Base-by-base conservation (phyloP, 1,284 basidiomycete genomes). In the Cryptococcus depauperatus region DNA sequence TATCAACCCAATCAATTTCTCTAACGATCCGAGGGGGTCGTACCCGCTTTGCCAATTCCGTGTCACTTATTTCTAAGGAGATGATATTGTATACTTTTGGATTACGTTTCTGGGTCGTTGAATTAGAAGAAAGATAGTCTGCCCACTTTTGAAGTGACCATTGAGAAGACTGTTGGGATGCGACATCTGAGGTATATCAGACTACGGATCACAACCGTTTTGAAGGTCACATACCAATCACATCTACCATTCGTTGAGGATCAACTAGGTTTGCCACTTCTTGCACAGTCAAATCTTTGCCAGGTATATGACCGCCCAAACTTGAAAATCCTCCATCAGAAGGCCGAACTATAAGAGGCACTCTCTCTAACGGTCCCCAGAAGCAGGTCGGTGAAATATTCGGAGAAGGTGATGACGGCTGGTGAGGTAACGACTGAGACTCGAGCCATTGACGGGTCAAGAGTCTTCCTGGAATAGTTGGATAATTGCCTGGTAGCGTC, bases 1-100 rank as follows among this genome's bases (percentile, higher is more conserved):
- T 87, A 62, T 95, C 89, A 9, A 96, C 92, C 93, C 93, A 98
- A 61, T 96, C 93, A 51, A 95, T 69, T 48, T 96, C 87, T 50
- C 85, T 78, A 18, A 93, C 90, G 19, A 93, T 68, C 47, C 78
- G 77, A 0, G 93, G 93, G 6, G 91, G 88, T 6, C 82, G 71
- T 21, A 98, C 82, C 59, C 77, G 76, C 52, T 85, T 78, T 5
- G 81, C 83, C 22, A 92, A 74, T 28, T 77, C 73, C 1, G 85
- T 87, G 2, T 82, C 83, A 0, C 83, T 83, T 27, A 92, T 81
- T 65, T 92, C 88, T 42, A 92, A 73, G 5, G 84, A 87, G 52
- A 93, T 93, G 35, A 93, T 85, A 59, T 93, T 93, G 55, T 82
- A 79, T 27, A 95, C 81, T 68, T 90, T 93, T 59, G 87, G 84